Percentiles rank a stretch among this genome's conserved stretches.
Conservation (phyloP, 495 filamentous ascomycete genomes). For the Barbatosphaeria neglecta region DNA sequence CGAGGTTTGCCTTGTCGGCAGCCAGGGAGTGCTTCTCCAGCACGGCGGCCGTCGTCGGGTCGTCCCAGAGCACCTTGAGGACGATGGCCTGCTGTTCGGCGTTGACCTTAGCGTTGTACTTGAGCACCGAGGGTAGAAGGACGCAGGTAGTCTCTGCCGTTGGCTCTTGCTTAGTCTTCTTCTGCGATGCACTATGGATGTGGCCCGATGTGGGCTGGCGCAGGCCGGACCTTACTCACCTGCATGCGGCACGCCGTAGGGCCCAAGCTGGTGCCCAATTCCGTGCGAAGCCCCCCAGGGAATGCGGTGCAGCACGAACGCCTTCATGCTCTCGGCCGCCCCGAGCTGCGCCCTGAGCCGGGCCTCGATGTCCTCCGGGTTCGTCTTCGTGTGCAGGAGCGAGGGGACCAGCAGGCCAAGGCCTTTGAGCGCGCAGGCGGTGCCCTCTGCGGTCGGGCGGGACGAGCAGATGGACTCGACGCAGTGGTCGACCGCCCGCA, state of each 20-base stretch:
- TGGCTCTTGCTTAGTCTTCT: background rate
- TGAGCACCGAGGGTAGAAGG: conserved; percentile 48
- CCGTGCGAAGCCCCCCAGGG: conserved; percentile 46
- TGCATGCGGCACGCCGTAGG: conserved; percentile 51
- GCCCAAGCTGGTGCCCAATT: conserved; percentile 56
- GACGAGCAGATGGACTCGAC: conserved; percentile 43
- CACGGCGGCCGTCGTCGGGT: conserved; percentile 27
- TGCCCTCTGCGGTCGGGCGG: conserved; percentile 17
- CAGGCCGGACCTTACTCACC: conserved; percentile 11
- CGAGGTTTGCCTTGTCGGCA: conserved; percentile 19
- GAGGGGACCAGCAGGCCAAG: conserved; percentile 38
- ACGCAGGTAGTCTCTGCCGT: conserved; percentile 47
- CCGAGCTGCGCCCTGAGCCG: conserved; percentile 25
- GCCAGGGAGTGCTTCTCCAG: conserved; percentile 30
- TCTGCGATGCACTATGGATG: too few species aligned
- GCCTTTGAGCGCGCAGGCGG: conserved; percentile 26
- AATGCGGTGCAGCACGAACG: conserved; percentile 20
- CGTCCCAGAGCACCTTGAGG: conserved; percentile 34
- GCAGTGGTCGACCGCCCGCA: conserved; percentile 54
- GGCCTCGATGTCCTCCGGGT: conserved; percentile 31
- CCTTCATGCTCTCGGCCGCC: conserved; percentile 11
- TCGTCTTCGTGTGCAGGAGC: conserved; percentile 36
- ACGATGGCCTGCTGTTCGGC: conserved; percentile 32
- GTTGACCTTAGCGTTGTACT: conserved; percentile 36
- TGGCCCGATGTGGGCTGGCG: too few species aligned